Evolutionary conservation across 208 protist species (phyloP).

Genomic region (Crithidia thermophila): DNA sequence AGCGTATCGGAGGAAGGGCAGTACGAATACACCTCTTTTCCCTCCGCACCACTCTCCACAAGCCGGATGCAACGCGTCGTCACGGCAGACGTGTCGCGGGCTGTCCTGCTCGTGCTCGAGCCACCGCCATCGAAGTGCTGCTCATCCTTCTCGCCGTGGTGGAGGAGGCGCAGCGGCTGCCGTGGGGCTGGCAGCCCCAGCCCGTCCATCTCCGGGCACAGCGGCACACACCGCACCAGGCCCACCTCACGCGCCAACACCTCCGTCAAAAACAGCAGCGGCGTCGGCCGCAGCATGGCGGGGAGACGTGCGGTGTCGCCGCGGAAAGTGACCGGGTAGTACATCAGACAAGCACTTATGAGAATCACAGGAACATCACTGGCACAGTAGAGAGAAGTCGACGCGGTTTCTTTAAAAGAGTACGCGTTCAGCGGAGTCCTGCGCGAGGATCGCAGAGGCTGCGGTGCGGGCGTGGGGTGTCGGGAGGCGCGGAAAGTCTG

Average conservation of each 20-base stretch:
- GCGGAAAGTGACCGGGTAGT: constrained; percentile 60
- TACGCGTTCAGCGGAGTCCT: too few species aligned
- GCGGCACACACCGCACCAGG: constrained; percentile 47
- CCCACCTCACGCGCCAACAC: constrained; percentile 37
- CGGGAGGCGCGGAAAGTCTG: constrained; percentile 18
- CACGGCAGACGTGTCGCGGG: too few species aligned
- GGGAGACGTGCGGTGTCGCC: constrained; percentile 10
- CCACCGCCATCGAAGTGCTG: not conserved
- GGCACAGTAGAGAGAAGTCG: too few species aligned
- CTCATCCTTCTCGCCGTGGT: not conserved
- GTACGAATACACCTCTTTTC: not conserved
- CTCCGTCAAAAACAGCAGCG: constrained; percentile 49
- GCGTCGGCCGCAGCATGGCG: constrained; percentile 9
- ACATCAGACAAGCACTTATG: constrained; percentile 74
- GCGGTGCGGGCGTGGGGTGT: constrained; percentile 18
- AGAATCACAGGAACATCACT: constrained; percentile 45
- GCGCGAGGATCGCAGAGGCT: too few species aligned
- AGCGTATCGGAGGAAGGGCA: constrained; percentile 3
- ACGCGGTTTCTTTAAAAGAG: too few species aligned
- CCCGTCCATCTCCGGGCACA: constrained; percentile 83
- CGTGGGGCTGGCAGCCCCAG: constrained; percentile 65
- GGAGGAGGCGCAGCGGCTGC: constrained; percentile 48
- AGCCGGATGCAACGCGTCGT: too few species aligned
- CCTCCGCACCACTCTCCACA: not conserved
- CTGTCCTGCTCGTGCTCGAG: too few species aligned